Evolutionary conservation across 129 eudicot species (phyloP), one percentile per base, ranked within the genome.

Genomic region (Pulicaria dysenterica): DNA sequence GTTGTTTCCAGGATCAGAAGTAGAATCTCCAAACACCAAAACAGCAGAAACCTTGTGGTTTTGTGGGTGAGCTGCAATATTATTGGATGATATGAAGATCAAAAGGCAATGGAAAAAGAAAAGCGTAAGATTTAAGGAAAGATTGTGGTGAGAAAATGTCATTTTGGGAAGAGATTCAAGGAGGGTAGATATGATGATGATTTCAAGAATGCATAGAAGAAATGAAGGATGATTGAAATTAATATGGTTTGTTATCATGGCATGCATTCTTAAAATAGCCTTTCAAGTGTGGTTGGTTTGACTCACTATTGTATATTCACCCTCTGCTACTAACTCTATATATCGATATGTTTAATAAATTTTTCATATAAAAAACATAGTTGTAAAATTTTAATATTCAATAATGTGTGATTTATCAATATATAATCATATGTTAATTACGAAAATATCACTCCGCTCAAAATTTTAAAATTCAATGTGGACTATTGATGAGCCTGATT

Each of bases 1-100:
- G 46, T 90, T 90, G 76, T 90, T 90, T 49, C 96, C 96, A 4
- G 96, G 89, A 64, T 90, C 96, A 9, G 74, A 77, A 15, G 96
- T 89, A 5, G 96, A 89, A 78, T 89, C 96, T n/a, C 96, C 96
- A 57, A 90, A 87, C 48, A 90, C 75, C 40, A 90, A 75, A 59
- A 85, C 36, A 17, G 96, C 88, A 1, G 96, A 67, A 61, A 85
- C 76, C 0, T 86, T 68, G 2, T 51, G 72, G 65, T 46, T 72
- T 45, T 58, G 40, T 41, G 36, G 43, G 37, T 16, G 14, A 15
- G 74, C 73, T 17, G 66, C 67, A 13, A 45, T 34, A 47, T 82
- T 76, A 77, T 77, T 42, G 59, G 75, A 48, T 51, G 75, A 48
- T 51, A 75, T 17, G 40, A 70, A 54, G 64, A 80, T 51, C 12